Conservation (phyloP, 2,329 filamentous ascomycete genomes). For the Stemphylium vesicarium region DNA sequence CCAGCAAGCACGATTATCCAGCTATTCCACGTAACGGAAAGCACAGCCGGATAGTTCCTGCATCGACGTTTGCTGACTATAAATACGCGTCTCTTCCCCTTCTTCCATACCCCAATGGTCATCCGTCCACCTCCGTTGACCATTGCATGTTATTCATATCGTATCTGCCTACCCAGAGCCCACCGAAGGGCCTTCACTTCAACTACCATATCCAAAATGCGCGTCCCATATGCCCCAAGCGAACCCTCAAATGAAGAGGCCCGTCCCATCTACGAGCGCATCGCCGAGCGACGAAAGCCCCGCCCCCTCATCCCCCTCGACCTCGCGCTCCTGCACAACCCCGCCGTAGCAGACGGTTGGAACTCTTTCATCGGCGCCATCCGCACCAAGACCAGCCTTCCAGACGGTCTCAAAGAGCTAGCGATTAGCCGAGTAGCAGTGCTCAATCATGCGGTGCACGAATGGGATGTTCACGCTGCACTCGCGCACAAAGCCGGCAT, state of each 20-base stretch:
- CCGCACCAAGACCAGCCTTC: slow-evolving; percentile 59
- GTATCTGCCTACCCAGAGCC: background rate
- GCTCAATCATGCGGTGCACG: slow-evolving; percentile 82
- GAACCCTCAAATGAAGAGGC: slow-evolving; percentile 56
- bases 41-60: slow-evolving; percentile 6
- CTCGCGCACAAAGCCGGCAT: slow-evolving; percentile 65
- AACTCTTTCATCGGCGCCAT: slow-evolving; percentile 66
- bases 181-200: slow-evolving; percentile 9
- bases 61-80: slow-evolving; percentile 4
- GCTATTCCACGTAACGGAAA: slow-evolving; percentile 10
- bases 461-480: slow-evolving; percentile 81
- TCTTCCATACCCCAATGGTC: background rate
- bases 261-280: slow-evolving; percentile 56
- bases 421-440: slow-evolving; percentile 84
- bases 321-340: slow-evolving; percentile 62
- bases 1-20: background rate
- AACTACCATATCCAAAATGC: slow-evolving; percentile 52
- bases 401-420: slow-evolving; percentile 69
- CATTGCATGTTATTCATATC: background rate
- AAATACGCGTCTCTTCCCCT: slow-evolving; percentile 2
- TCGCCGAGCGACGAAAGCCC: slow-evolving; percentile 60
- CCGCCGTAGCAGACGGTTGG: slow-evolving; percentile 64
- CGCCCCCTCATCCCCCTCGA: slow-evolving; percentile 62
- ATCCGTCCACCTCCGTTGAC: background rate
- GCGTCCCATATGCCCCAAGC: slow-evolving; percentile 62